Conservation (phyloP, 768 basidiomycete genomes). For the Chalciporus sphaerocephalus region DNA sequence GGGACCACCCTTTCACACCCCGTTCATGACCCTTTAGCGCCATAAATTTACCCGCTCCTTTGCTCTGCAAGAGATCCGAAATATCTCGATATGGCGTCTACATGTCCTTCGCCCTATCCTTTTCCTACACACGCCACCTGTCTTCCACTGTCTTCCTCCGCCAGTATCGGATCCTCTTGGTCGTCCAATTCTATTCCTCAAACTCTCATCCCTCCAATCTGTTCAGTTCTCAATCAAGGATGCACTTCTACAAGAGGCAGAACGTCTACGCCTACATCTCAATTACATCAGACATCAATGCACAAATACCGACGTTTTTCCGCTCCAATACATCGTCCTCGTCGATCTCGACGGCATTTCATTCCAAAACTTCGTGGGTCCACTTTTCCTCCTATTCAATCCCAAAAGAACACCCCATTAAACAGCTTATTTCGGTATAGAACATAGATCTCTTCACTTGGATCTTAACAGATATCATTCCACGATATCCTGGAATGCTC, state of each 20-base stretch:
- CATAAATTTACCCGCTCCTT: conserved; percentile 64
- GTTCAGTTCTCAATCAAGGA: conserved; percentile 37
- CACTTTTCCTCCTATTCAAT: conserved; percentile 7
- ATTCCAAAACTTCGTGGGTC: conserved; percentile 53
- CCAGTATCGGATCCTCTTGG: conserved; percentile 55
- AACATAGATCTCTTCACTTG: conserved; percentile 60
- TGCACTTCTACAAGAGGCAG: conserved; percentile 47
- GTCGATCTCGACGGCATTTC: conserved; percentile 60
- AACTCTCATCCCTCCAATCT: conserved; percentile 40
- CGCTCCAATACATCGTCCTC: conserved; percentile 63
- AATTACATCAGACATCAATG: conserved; percentile 40
- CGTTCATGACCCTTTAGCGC: conserved; percentile 39
- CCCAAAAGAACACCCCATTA: conserved; percentile 1
- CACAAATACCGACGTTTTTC: conserved; percentile 31
- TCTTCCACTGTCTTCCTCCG: conserved; percentile 53
- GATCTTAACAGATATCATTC: conserved; percentile 61
- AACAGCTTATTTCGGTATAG: conserved; percentile 28
- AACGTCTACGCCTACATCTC: conserved; percentile 56
- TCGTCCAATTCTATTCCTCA: conserved; percentile 59
- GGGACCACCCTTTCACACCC: not conserved
- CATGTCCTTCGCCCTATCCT: conserved; percentile 38
- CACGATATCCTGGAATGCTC: conserved; percentile 72
- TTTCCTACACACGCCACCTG: conserved; percentile 21
- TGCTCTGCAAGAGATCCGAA: conserved; percentile 53
- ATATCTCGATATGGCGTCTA: conserved; percentile 54